These are phyloP conservation scores for Zymoseptoria brevis DNA, from an alignment of 2,329 filamentous ascomycete genomes.

Conservation along the genomic window DNA sequence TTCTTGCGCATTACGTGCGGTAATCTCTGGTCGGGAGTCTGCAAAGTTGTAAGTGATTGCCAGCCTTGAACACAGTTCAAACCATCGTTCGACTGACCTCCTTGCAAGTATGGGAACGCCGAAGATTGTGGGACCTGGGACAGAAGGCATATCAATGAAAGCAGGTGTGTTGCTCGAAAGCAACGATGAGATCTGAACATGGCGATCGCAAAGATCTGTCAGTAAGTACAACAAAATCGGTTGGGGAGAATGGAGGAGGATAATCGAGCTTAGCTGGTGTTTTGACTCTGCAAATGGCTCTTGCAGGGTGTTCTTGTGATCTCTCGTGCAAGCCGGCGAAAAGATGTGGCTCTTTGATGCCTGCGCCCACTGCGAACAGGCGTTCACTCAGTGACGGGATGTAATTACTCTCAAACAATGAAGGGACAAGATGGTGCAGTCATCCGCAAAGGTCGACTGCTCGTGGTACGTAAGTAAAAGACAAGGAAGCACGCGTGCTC, in stretches of 20 bases:
- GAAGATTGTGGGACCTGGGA: slow-evolving; percentile 19
- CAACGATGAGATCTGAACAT: slow-evolving; percentile 14
- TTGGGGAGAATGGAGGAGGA: slow-evolving; percentile 9
- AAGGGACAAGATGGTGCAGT: slow-evolving; percentile 14
- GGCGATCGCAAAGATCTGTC: slow-evolving; percentile 9
- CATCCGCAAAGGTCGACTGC: slow-evolving; percentile 10
- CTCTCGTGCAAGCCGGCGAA: slow-evolving; percentile 12
- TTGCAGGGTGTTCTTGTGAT: slow-evolving; percentile 14
- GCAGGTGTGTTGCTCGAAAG: slow-evolving; percentile 13
- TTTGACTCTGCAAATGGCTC: slow-evolving; percentile 16
- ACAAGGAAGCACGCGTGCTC: slow-evolving; percentile 9
- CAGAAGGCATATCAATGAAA: slow-evolving; percentile 22
- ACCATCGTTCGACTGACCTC: background rate
- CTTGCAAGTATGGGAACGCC: slow-evolving; percentile 18
- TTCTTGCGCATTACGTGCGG: background rate
- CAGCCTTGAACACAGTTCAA: background rate
- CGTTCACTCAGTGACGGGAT: slow-evolving; percentile 7
- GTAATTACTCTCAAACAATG: slow-evolving; percentile 17
- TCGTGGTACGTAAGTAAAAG: slow-evolving; percentile 11
- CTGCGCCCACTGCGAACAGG: slow-evolving; percentile 13
- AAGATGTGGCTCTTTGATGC: slow-evolving; percentile 16
- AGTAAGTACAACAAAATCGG: slow-evolving; percentile 17
- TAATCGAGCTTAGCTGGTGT: slow-evolving; percentile 18
- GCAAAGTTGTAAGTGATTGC: background rate
- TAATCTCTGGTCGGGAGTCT: background rate